phyloP scores from a whole-genome alignment of 1,139 yeast genomes.

The Zhuliangozyma blackwelliae region DNA sequence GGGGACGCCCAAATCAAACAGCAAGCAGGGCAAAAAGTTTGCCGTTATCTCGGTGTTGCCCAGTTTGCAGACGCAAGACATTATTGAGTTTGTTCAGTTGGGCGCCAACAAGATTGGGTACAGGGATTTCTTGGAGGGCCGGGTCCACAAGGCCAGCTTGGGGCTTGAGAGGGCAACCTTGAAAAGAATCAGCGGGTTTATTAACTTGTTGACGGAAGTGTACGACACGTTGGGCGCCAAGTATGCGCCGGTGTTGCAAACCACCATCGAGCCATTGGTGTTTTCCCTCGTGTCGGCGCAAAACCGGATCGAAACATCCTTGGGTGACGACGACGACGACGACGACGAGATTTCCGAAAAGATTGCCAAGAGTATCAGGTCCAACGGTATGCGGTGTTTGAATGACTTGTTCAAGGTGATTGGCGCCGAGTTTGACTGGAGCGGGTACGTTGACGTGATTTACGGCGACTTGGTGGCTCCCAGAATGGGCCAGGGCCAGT shows the following conservation, averaged over 20 bases:
- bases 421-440: conserved; percentile 55
- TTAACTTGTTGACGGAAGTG: conserved; percentile 63
- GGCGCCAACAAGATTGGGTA: conserved; percentile 56
- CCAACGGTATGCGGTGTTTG: conserved; percentile 56
- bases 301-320: conserved; percentile 26
- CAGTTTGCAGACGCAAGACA: conserved; percentile 50
- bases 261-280: conserved; percentile 57
- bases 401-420: conserved; percentile 46
- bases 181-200: conserved; percentile 65
- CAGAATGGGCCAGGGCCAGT: conserved; percentile 49
- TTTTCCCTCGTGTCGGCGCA: conserved; percentile 58
- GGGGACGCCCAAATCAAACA: conserved; percentile 52
- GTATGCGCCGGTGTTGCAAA: conserved; percentile 45
- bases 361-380: conserved; percentile 54
- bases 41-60: conserved; percentile 75
- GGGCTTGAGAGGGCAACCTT: conserved; percentile 32
- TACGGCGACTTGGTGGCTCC: conserved; percentile 58
- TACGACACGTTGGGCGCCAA: conserved; percentile 60
- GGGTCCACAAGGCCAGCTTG: conserved; percentile 9
- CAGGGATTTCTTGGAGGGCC: conserved; percentile 26
- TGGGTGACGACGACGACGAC: conserved; percentile 14
- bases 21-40: conserved; percentile 66
- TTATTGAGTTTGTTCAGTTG: conserved; percentile 56
- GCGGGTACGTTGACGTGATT: conserved; percentile 45
- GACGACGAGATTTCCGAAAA: conserved; percentile 27